Evolutionary conservation across 441 rosid genomes (phyloP).

Genomic region (Croton setiger): DNA sequence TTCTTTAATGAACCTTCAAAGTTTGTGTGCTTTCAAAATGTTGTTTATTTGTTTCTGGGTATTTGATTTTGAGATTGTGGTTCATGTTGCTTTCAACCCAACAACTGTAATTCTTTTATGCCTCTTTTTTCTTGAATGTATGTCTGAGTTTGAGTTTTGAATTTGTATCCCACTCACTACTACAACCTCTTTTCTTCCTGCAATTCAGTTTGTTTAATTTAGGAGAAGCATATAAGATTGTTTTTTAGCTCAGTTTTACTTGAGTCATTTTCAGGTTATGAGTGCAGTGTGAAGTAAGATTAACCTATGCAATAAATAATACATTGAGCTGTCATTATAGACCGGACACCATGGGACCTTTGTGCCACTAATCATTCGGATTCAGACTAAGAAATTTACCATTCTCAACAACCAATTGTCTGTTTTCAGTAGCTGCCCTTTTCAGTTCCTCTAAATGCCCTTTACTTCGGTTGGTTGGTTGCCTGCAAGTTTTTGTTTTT

Average conservation of each 20-base stretch:
- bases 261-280: too few relatives aligned
- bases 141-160: slow-evolving; percentile 14
- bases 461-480: not conserved
- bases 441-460: not conserved
- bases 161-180: too few relatives aligned
- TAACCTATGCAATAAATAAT: too few relatives aligned
- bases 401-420: slow-evolving; percentile 17
- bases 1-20: slow-evolving; percentile 3
- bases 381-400: slow-evolving; percentile 19
- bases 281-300: too few relatives aligned
- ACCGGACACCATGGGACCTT: too few relatives aligned
- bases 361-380: slow-evolving; percentile 14
- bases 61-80: not conserved
- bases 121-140: too few relatives aligned
- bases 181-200: too few relatives aligned
- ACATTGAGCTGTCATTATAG: too few relatives aligned
- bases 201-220: too few relatives aligned
- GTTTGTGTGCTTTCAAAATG: not conserved
- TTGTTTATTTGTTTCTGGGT: not conserved
- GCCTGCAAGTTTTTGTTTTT: not conserved
- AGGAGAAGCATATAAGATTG: too few relatives aligned
- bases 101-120: slow-evolving; percentile 5
- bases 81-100: not conserved
- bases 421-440: slow-evolving; percentile 9
- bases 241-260: too few relatives aligned